Evolutionary conservation across 257 asterid genomes (phyloP), one percentile per base, ranked within the genome.

Genomic region (Ballota nigra): DNA sequence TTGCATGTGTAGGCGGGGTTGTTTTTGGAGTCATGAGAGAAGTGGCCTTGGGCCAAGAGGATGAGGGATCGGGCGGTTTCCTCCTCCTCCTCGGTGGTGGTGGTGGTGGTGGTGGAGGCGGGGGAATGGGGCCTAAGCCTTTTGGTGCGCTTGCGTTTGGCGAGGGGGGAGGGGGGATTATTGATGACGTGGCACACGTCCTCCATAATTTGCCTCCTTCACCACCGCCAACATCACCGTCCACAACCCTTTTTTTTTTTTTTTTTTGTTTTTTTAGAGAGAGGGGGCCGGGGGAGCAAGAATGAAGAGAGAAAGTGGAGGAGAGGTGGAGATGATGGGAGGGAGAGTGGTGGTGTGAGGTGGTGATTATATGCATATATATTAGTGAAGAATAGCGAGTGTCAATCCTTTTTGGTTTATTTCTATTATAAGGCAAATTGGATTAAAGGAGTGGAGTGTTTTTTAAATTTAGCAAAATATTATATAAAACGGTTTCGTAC

Each of bases 101-200:
- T n/a, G 70, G 13, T 69, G 72, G 49, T 40, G 23, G 47, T 24
- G 45, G 70, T 71, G 75, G 47, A 28, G 61, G 66, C 26, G 69
- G 77, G 1, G 83, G 84, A 81, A 41, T 57, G 79, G 2, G 77
- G 73, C 57, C 86, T 52, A 1, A 52, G 74, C 70, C 86, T 36
- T 69, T 81, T 84, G 69, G 84, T 84, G 28, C 88, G 86, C 74
- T 79, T 79, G 73, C 86, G 79, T 69, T 78, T 84, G 77, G 81
- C 84, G 40, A 78, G 33, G 82, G 77, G 70, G 72, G 83, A 68
- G 69, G 61, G 56, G 53, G 77, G 77, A 19, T 59, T 74, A 28
- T 26, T 64, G 55, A 31, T 51, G 49, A 11, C 63, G 65, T 29
- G 79, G 76, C 78, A 57, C 13, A 69, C 61, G 8, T 68, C 74